Percentiles rank a stretch among this genome's conserved stretches.
Evolutionary conservation across 495 filamentous ascomycete genomes (phyloP).

Genomic region (Hypoxylon fuscum): DNA sequence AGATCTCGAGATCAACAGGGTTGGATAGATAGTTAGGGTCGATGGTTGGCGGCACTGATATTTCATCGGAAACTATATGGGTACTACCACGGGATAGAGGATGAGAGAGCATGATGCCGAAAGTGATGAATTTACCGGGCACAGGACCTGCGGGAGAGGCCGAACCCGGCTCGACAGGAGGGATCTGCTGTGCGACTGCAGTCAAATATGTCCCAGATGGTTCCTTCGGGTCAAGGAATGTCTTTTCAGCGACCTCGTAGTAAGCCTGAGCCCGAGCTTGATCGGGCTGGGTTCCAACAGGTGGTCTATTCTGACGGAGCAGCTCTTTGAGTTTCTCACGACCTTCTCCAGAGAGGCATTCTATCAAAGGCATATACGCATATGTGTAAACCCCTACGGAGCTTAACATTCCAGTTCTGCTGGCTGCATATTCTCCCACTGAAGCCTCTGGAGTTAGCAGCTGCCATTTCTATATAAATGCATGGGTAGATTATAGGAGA

Average conservation of each 20-base stretch:
- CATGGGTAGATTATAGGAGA: no score
- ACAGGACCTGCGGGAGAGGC: neutral
- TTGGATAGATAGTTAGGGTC: conserved; percentile 62
- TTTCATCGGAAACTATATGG: conserved; percentile 59
- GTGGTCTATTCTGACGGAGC: conserved; percentile 1
- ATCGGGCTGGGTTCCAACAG: neutral
- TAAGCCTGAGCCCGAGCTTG: neutral
- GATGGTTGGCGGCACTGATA: conserved; percentile 48
- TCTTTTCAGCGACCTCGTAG: conserved; percentile 16
- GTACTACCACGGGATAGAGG: conserved; percentile 67
- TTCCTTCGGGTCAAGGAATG: conserved; percentile 9
- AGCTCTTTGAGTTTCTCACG: neutral
- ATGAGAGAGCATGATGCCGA: conserved; percentile 54
- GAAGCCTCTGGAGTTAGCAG: neutral
- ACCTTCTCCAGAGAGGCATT: neutral
- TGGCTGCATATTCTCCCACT: conserved; percentile 7
- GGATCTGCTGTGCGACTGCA: neutral
- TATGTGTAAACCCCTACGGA: conserved; percentile 15
- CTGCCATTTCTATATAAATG: neutral
- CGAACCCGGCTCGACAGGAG: neutral
- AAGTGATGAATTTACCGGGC: conserved; percentile 52
- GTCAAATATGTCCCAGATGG: conserved; percentile 17
- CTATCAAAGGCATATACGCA: conserved; percentile 15
- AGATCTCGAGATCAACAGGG: conserved; percentile 56
- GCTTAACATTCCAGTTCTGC: conserved; percentile 13